Evolutionary conservation across 305 asterid species (phyloP).

Genomic region (Fraxinus latifolia): DNA sequence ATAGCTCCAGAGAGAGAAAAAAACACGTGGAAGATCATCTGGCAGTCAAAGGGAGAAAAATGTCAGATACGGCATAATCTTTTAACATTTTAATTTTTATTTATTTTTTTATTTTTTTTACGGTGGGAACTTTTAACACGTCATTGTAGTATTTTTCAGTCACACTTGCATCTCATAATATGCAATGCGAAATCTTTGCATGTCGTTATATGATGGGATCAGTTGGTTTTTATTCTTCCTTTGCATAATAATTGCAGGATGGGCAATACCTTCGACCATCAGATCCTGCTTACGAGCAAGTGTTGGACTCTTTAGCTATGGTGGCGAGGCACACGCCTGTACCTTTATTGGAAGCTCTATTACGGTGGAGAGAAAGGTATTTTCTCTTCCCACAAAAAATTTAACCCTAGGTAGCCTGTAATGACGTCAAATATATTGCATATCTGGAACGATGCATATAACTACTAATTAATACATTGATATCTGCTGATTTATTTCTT

Average conservation of each 20-base stretch:
- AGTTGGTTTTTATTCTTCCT: background rate
- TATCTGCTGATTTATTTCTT: constrained; percentile 5
- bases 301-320: constrained; percentile 96
- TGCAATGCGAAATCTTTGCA: constrained; percentile 18
- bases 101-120: background rate
- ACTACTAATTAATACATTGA: background rate
- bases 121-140: background rate
- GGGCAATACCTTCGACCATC: constrained; percentile 99
- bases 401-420: constrained; percentile 10
- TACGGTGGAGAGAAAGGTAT: constrained; percentile 95
- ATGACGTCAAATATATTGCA: background rate
- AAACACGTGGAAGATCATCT: background rate
- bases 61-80: constrained; percentile 8
- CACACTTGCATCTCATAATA: constrained; percentile 5
- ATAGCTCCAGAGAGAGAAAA: background rate
- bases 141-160: constrained; percentile 5
- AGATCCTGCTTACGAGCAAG: constrained; percentile 99
- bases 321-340: constrained; percentile 98
- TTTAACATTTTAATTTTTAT: background rate
- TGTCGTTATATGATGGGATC: background rate
- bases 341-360: constrained; percentile 94
- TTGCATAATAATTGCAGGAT: constrained; percentile 54
- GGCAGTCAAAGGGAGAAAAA: constrained; percentile 14
- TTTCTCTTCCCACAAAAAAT: constrained; percentile 17
- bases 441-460: constrained; percentile 9